Evolutionary conservation across 2,329 filamentous ascomycete species (phyloP).

Genomic region (Aspergillus ochraceoroseus): DNA sequence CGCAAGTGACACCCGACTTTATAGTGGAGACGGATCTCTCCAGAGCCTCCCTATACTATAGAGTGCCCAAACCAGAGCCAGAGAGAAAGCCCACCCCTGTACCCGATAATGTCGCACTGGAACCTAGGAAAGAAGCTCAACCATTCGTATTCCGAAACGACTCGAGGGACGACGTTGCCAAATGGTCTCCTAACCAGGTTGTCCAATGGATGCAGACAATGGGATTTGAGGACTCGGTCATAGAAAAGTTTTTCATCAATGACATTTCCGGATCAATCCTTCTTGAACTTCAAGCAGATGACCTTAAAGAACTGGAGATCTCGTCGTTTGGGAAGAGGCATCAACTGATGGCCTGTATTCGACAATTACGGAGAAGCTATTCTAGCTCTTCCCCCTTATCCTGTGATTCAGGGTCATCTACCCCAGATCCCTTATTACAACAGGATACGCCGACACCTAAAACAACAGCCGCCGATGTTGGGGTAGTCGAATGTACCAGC

Average conservation of each 20-base stretch:
- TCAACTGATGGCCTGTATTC: slow-evolving; percentile 47
- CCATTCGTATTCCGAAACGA: too few species aligned
- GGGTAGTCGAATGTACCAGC: slow-evolving; percentile 15
- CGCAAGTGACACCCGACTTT: slow-evolving; percentile 19
- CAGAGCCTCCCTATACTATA: slow-evolving; percentile 12
- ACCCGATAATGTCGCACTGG: slow-evolving; percentile 15
- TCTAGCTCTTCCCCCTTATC: slow-evolving; percentile 1
- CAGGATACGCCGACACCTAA: slow-evolving; percentile 15
- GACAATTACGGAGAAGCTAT: slow-evolving; percentile 26
- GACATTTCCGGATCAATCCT: slow-evolving; percentile 87
- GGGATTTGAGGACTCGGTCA: slow-evolving; percentile 50
- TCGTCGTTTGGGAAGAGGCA: slow-evolving; percentile 61
- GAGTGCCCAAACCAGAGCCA: slow-evolving; percentile 14
- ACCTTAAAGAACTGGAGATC: slow-evolving; percentile 60
- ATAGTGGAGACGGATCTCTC: slow-evolving; percentile 17
- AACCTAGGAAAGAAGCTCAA: too few species aligned
- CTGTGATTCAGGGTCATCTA: slow-evolving; percentile 7
- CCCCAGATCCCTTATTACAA: slow-evolving; percentile 11
- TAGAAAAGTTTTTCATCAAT: slow-evolving; percentile 82
- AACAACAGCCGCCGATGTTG: slow-evolving; percentile 14
- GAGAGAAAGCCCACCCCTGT: slow-evolving; percentile 23
- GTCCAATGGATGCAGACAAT: slow-evolving; percentile 7
- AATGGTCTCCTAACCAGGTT: slow-evolving; percentile 27
- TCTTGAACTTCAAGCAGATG: slow-evolving; percentile 86
- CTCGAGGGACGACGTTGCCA: too few species aligned